Base-by-base conservation (phyloP, 2,329 filamentous ascomycete species). In the Emydomyces testavorans region DNA sequence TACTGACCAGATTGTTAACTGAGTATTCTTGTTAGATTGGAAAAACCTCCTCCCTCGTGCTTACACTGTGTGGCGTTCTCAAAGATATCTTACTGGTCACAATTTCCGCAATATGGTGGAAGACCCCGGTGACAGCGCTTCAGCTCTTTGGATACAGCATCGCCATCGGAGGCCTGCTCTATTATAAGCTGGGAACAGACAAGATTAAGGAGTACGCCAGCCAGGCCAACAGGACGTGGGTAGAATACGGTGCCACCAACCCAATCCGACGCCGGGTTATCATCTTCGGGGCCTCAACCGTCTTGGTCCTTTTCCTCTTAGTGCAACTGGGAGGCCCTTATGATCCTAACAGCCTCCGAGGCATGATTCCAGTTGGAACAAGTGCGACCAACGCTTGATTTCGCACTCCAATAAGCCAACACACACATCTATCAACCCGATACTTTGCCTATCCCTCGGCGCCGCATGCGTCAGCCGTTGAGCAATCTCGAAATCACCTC, bases 41-140 rank as follows among this genome's bases (percentile, higher is more conserved):
- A 63, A 88, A 85, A 69, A 93, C 86, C 6, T 93, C 86, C 1
- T 84, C 83, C 49, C 77, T 93, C 44, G 85, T 89, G 58, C 83
- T 93, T 69, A 88, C 85, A 28, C 78, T 93, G 20, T 88, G 82
- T 50, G 85, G 87, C 63, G 86, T 93, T 54, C 77, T 92, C 60
- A 93, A 93, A 69, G 85, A 88, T 65, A 89, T 93, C 52, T 78
- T 93, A 50, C 79, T 93, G 48, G 85, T 93, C 54, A 71, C 76
- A 52, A 75, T 79, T 50, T 87, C 83, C 46, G 83, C 92, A 67
- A 64, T 85, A 60, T 80, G 90, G 62, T 92, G 85, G 81, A 72
- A 76, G 56, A 86, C 85, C 49, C 75, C 78, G 26, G 82, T 92
- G 60, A 75, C 80, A 16, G 62, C 68, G 20, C 73, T 87, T 48